Evolutionary conservation across 495 filamentous ascomycete genomes (phyloP).

Genomic region (Astrocystis sublimbata): DNA sequence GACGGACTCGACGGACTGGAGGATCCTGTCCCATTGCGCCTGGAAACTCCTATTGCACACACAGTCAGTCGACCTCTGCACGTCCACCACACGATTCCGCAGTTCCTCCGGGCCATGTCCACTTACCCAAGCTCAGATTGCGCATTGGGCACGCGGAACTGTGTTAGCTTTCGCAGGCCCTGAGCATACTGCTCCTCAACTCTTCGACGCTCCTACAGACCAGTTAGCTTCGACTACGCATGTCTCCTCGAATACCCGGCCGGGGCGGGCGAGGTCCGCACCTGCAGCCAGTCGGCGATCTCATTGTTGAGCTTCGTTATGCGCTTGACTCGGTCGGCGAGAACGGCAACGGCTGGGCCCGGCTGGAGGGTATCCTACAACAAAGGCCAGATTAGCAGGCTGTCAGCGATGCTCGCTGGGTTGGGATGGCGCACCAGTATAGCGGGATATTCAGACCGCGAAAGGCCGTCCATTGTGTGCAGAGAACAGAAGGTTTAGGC

Average conservation of each 20-base stretch:
- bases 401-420: neutral
- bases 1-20: slow-evolving; percentile 74
- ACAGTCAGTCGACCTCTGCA: slow-evolving; percentile 8
- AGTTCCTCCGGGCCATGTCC: neutral
- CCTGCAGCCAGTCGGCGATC: slow-evolving; percentile 97
- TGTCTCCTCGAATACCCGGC: neutral
- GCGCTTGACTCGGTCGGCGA: slow-evolving; percentile 85
- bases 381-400: slow-evolving; percentile 16
- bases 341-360: slow-evolving; percentile 75
- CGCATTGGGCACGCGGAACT: slow-evolving; percentile 68
- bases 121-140: slow-evolving; percentile 81
- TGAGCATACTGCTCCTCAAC: slow-evolving; percentile 90
- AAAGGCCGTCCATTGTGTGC: slow-evolving; percentile 67
- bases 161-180: slow-evolving; percentile 77
- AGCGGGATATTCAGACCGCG: slow-evolving; percentile 90
- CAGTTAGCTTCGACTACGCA: slow-evolving; percentile 22
- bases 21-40: slow-evolving; percentile 87
- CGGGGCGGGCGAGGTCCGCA: slow-evolving; percentile 42
- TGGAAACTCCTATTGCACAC: slow-evolving; percentile 80
- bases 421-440: slow-evolving; percentile 73
- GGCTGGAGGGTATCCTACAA: slow-evolving; percentile 81
- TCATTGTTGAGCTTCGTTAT: slow-evolving; percentile 85
- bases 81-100: no score
- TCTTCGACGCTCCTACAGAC: slow-evolving; percentile 80
- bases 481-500: slow-evolving; percentile 43